Evolutionary conservation across 2,329 filamentous ascomycete species (phyloP).

Genomic region (Dendryphion nanum): DNA sequence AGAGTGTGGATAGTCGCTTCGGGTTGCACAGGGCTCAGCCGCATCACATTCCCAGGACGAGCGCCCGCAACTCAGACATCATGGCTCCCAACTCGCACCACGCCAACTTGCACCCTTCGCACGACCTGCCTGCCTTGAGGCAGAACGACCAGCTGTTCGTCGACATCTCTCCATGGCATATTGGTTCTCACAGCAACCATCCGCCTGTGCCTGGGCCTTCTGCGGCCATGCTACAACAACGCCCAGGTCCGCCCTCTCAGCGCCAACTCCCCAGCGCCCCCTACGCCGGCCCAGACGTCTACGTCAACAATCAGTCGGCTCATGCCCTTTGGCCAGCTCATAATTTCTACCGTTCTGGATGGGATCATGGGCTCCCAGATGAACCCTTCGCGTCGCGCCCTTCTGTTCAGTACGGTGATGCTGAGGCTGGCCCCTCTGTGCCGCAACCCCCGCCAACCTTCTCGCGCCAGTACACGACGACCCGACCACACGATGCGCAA

Average conservation of each 20-base stretch:
- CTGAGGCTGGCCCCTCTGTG: constrained; percentile 16
- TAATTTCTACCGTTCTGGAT: constrained; percentile 17
- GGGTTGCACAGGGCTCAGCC: neutral
- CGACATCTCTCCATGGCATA: constrained; percentile 23
- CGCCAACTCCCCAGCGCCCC: constrained; percentile 17
- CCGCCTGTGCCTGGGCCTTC: constrained; percentile 12
- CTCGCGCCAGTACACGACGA: constrained; percentile 10
- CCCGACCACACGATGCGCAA: neutral
- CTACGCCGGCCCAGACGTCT: constrained; percentile 17
- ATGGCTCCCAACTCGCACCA: constrained; percentile 30
- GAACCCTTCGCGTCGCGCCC: constrained; percentile 17
- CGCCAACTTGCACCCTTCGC: constrained; percentile 28
- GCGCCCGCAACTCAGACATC: constrained; percentile 1
- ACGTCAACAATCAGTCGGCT: constrained; percentile 12
- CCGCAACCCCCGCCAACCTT: constrained; percentile 12
- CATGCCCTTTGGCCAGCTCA: constrained; percentile 17
- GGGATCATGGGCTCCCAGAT: constrained; percentile 14
- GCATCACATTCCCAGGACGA: no score
- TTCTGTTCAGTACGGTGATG: constrained; percentile 17
- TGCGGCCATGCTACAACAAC: constrained; percentile 9
- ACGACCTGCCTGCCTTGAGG: constrained; percentile 22
- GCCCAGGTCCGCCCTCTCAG: constrained; percentile 1
- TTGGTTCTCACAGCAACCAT: constrained; percentile 13
- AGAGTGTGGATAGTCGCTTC: no score
- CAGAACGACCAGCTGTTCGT: constrained; percentile 17